Base-by-base conservation (phyloP, 2,329 filamentous ascomycete genomes). In the Talaromyces marneffei region DNA sequence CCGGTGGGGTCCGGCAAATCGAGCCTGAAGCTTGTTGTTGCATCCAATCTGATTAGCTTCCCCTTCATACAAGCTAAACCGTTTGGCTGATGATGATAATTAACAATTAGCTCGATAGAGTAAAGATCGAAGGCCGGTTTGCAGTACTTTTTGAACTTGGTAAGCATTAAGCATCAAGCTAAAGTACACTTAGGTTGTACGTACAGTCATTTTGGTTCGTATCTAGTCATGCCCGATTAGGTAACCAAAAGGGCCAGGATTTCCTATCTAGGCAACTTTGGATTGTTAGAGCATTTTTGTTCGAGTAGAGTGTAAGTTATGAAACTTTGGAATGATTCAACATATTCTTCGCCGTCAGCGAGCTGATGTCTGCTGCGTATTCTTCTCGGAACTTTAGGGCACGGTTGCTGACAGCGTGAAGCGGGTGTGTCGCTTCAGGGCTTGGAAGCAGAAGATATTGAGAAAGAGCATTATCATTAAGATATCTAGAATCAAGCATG, bases 21-120 rank as follows among this genome's bases (percentile, higher is more conserved):
- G 48, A 52, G n/a, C 29, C 20, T 52, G 48, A 52, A 52, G 48
- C n/a, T 52, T 52, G 29, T 33, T 10, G 48, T 52, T 52, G 48
- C 48, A 52, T 52, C 6, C 48, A 35, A 18, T 33, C 3, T 3
- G 9, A 33, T 52, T 52, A 52, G 29, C 48, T 18, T 20, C 48
- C 18, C 48, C 18, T 52, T 52, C 27, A 35, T 52, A 52, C 48
- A 52, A 52, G n/a, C 48, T 16, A 23, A 14, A 2, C 29, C n/a
- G 2, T 33, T 52, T 33, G 23, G 48, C 48, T 50, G 27, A 31
- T 50, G 27, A 12, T n/a, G n/a, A n/a, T n/a, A 29, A 35, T 29
- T 35, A 52, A 8, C 10, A 16, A 20, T 2, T 52, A 33, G 29
- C 29, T 20, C 48, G n/a, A 33, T 50, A n/a, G n/a, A 1, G n/a